Evolutionary conservation across 257 asterid genomes (phyloP).

Genomic region (Forsythia suspensa): DNA sequence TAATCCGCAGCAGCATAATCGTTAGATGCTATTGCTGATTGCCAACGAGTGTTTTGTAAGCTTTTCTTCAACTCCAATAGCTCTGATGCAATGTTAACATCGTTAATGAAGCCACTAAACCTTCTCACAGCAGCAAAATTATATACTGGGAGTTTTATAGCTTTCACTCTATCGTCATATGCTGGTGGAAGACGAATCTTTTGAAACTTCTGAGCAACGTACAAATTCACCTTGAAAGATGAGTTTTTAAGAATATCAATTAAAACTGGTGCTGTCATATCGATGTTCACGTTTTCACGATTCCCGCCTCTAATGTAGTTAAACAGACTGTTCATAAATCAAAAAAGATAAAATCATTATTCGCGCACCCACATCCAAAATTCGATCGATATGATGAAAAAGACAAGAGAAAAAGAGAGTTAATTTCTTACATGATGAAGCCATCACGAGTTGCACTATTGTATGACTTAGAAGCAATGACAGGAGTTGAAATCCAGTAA

Average conservation of each 20-base stretch:
- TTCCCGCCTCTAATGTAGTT: slow-evolving; percentile 1
- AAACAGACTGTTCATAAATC: not conserved
- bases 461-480: not conserved
- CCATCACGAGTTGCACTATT: not conserved
- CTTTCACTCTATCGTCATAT: not conserved
- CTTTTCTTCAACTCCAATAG: too few relatives aligned
- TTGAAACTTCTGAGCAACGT: not conserved
- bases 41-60: too few relatives aligned
- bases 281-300: not conserved
- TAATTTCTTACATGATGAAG: not conserved
- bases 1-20: not conserved
- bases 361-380: too few relatives aligned
- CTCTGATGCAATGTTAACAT: too few relatives aligned
- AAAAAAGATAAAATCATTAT: not conserved
- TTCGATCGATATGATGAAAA: too few relatives aligned
- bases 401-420: too few relatives aligned
- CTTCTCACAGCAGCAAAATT: slow-evolving; percentile 2
- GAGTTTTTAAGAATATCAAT: not conserved
- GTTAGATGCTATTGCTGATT: too few relatives aligned
- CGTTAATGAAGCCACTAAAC: not conserved
- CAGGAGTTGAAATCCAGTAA: not conserved
- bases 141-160: not conserved
- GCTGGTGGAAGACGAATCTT: not conserved
- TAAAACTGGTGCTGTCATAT: not conserved
- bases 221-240: not conserved